Percentiles rank a stretch among this genome's conserved stretches.
These are phyloP conservation scores for Botryotinia calthae DNA, from an alignment of 2,329 filamentous ascomycete species.

Conservation along the genomic window DNA sequence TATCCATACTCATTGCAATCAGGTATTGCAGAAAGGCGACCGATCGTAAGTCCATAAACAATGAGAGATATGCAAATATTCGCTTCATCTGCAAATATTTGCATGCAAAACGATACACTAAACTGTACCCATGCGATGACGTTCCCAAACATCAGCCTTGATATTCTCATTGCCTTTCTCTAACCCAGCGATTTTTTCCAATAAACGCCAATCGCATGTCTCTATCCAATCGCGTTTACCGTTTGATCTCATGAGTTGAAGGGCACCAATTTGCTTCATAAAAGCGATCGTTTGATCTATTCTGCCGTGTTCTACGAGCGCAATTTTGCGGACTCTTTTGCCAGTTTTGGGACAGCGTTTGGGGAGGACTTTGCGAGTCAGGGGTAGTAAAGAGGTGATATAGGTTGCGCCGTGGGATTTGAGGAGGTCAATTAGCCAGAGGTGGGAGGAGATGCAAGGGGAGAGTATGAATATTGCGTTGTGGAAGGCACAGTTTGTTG, in stretches of 20 bases:
- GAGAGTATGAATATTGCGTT: constrained; percentile 34
- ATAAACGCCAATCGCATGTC: constrained; percentile 43
- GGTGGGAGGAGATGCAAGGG: constrained; percentile 28
- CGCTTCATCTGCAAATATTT: too few relatives aligned
- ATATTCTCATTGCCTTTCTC: constrained; percentile 41
- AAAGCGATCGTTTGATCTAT: constrained; percentile 36
- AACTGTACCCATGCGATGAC: constrained; percentile 23
- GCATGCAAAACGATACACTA: not conserved
- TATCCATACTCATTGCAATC: not conserved
- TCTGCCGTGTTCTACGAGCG: constrained; percentile 40
- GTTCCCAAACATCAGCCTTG: constrained; percentile 29
- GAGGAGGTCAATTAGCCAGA: constrained; percentile 31
- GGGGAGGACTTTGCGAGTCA: constrained; percentile 25
- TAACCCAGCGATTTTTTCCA: constrained; percentile 43
- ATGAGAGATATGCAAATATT: not conserved
- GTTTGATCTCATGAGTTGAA: constrained; percentile 28
- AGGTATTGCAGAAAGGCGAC: too few relatives aligned
- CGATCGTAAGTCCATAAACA: too few relatives aligned
- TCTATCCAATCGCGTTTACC: constrained; percentile 37
- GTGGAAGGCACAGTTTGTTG: constrained; percentile 23
- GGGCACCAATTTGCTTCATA: constrained; percentile 34
- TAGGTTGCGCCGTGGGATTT: constrained; percentile 27
- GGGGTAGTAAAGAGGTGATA: constrained; percentile 22
- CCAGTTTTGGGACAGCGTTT: constrained; percentile 25
- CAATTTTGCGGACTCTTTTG: constrained; percentile 34